phyloP scores from a whole-genome alignment of 83 land plant genomes.

The Picea engelmannii region DNA sequence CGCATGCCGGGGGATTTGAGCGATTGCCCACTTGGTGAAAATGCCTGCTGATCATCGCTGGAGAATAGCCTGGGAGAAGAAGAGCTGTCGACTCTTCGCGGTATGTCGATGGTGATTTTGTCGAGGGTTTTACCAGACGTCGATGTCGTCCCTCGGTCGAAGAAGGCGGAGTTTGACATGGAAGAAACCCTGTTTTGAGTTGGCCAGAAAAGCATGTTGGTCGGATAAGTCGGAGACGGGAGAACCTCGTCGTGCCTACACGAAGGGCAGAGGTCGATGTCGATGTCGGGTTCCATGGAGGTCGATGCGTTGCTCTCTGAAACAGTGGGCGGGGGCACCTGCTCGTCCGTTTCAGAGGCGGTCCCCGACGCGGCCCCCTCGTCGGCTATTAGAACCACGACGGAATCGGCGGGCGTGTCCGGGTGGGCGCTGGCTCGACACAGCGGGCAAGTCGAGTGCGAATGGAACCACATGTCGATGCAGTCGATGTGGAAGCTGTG shows the following conservation, averaged over 20 bases:
- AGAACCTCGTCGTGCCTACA: background rate
- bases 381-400: no score
- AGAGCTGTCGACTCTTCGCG: constrained; percentile 16
- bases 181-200: background rate
- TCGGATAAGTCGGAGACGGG: background rate
- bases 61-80: background rate
- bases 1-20: constrained; percentile 15
- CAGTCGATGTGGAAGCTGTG: no score
- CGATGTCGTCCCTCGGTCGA: constrained; percentile 12
- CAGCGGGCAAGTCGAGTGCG: constrained; percentile 46
- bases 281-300: background rate
- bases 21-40: constrained; percentile 9
- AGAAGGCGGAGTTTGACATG: background rate
- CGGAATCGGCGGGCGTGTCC: background rate
- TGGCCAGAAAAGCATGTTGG: no score
- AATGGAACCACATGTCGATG: no score
- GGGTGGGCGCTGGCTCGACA: constrained; percentile 20
- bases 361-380: background rate
- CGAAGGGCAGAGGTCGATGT: background rate
- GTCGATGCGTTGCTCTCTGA: no score
- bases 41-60: background rate
- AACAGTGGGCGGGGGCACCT: no score
- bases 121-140: constrained; percentile 20
- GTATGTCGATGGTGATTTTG: constrained; percentile 40
- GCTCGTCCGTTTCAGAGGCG: no score